Evolutionary conservation across 148 eudicot genomes (phyloP), one percentile per base, ranked within the genome.

Genomic region (Heliamphora exappendiculata): DNA sequence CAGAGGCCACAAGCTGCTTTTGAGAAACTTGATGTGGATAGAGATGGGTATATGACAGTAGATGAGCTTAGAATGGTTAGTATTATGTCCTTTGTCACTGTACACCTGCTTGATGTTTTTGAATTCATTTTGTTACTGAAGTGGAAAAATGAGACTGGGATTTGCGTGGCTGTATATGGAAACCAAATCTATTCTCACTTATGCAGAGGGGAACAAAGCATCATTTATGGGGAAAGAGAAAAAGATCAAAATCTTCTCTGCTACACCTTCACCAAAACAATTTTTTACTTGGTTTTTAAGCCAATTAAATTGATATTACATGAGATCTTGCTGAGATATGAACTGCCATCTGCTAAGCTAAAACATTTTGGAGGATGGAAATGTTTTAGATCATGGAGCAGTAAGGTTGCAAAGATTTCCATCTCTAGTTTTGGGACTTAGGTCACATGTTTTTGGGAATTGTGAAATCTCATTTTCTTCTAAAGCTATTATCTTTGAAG

Each of bases 41-140:
- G 73, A 86, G 97, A 93, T 82, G 98, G 98, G 66, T 91, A 60
- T 67, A 93, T 93, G 49, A 93, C 94, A 14, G 86, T 97, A 26
- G 97, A 91, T 33, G 98, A 93, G 84, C 88, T 93, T 74, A 88
- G 78, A 86, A 75, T 87, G 92, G 98, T 93, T 60, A 79, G 91
- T 79, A 16, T 33, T 79, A 20, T 33, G n/a, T 14, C 57, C 7
- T 64, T 58, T 22, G 33, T 39, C 42, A 2, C 54, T 45, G 29
- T 20, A 53, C 14, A 17, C 24, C 7, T 53, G 16, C 22, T 10
- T 26, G 24, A 20, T 57, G 31, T n/a, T 22, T 22, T 57, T 57
- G 2, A 22, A 24, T 57, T 57, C 1, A 57, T 22, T 57, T 6
- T 5, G 3, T 53, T 53, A 1, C 4, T 2, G 22, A 11, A 1